Base-by-base conservation (phyloP, 495 filamentous ascomycete species). In the Tuber indicum region DNA sequence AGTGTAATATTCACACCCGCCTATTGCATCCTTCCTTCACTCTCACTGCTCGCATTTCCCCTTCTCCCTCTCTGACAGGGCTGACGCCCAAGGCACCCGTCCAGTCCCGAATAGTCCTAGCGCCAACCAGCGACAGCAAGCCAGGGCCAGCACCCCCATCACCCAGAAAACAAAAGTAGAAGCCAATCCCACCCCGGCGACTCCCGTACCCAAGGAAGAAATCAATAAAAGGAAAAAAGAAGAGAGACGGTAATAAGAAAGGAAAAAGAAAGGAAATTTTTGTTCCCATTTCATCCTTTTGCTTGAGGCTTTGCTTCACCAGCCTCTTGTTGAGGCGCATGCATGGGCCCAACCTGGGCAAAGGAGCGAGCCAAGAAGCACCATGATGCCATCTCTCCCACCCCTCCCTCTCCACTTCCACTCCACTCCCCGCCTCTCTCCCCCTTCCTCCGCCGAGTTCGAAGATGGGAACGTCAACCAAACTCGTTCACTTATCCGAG, bases 61-160 rank as follows among this genome's bases (percentile, higher is more conserved):
- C 7, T 17, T 23, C 19, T 8, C 8, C 49, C 49, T 58, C 39
- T 26, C 49, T 58, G 52, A 62, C 52, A 62, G 52, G 52, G 52
- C 52, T 62, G 52, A 62, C 52, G n/a, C 52, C 52, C 52, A 62
- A 62, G 52, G 52, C 52, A 62, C 52, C n/a, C n/a, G 23, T 16
- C 52, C 52, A 62, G n/a, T 62, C 52, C 52, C n/a, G 52, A 62
- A 62, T 62, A 32, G 52, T 62, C 1, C 21, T 62, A 62, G 52
- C 52, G 52, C 52, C n/a, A 32, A 62, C 52, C n/a, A 62, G n/a
- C 12, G 26, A 62, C 10, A 62, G 52, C 52, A 62, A 62, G 52
- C 52, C 52, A 62, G 52, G 52, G 52, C 52, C 52, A 62, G n/a
- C 52, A 16, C n/a, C n/a, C n/a, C n/a, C 52, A 62, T 62, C 52